These are phyloP conservation scores for Candida pseudoglaebosa DNA, from an alignment of 805 yeast genomes.

Conservation along the genomic window DNA sequence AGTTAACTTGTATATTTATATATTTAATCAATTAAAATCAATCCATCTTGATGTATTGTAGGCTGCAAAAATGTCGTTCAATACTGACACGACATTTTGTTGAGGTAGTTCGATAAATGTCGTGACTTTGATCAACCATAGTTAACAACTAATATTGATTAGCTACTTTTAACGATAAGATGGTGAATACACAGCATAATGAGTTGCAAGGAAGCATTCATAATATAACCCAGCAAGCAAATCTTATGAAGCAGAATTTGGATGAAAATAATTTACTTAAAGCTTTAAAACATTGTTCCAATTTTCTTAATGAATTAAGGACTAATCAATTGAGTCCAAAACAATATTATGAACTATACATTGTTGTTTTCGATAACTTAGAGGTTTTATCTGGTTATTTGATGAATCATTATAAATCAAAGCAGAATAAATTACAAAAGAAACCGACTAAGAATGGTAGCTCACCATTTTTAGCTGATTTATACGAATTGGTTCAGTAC, in stretches of 20 bases:
- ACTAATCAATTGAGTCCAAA: constrained; percentile 77
- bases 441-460: constrained; percentile 15
- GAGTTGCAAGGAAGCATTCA: constrained; percentile 24
- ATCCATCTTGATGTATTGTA: too few relatives aligned
- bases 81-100: too few relatives aligned
- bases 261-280: constrained; percentile 69
- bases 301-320: constrained; percentile 75
- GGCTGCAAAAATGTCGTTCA: too few relatives aligned
- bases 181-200: constrained; percentile 9
- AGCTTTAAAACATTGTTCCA: constrained; percentile 83
- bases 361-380: constrained; percentile 77
- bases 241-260: constrained; percentile 72
- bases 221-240: constrained; percentile 64
- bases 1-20: too few relatives aligned
- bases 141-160: too few relatives aligned
- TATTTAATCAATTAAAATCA: too few relatives aligned
- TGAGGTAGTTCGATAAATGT: too few relatives aligned
- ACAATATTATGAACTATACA: constrained; percentile 89
- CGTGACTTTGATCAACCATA: too few relatives aligned
- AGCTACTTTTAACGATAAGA: background rate
- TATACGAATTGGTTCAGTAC: constrained; percentile 92
- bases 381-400: constrained; percentile 63
- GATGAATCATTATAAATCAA: constrained; percentile 61
- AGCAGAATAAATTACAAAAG: constrained; percentile 42
- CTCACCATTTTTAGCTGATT: constrained; percentile 60